Evolutionary conservation across 805 yeast genomes (phyloP), one percentile per base, ranked within the genome.

Genomic region (Isabelozyma rhagii): DNA sequence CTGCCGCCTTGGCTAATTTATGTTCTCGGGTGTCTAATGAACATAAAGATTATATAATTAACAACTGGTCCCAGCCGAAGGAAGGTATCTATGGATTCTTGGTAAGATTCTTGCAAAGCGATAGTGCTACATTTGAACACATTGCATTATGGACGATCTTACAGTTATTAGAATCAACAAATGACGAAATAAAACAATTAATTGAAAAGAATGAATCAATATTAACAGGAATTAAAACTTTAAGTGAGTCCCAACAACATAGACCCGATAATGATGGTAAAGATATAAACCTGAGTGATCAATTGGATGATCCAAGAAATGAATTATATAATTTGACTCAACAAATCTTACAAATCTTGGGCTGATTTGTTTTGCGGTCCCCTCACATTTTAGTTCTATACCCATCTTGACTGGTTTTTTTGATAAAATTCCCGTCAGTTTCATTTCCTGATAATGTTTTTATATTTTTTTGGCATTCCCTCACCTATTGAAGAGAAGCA

Each of bases 91-190:
- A 82, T 53, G 94, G 91, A 27, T 94, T 94, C 64, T 77, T 94
- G 55, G 76, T 83, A 36, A 76, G 92, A 60, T 94, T 93, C 66
- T 75, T 94, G 61, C 83, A 83, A 53, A 82, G 90, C 61, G 86
- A 86, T 40, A 94, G 92, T 66, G 87, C 96, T 11, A 94, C 98
- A 0, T 94, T 94, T 69, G 98, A 94, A 71, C 99, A 94, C 67
- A 94, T 94, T 70, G 97, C 98, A 0, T 80, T 92, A 52, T 94
- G 99, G 99, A 93, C 97, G 42, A 86, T 92, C 57, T 77, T 93
- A 58, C 99, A 94, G 71, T 78, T 94, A 55, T 79, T 94, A 56
- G 99, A 94, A 69, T 84, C 96, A 52, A 89, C 87, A 59, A 88
- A 91, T 62, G 67, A 68, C 47, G 84, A 84, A 62, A 75, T 87